phyloP scores from a whole-genome alignment of 495 filamentous ascomycete genomes.

The Friedmanniomyces simplex region DNA sequence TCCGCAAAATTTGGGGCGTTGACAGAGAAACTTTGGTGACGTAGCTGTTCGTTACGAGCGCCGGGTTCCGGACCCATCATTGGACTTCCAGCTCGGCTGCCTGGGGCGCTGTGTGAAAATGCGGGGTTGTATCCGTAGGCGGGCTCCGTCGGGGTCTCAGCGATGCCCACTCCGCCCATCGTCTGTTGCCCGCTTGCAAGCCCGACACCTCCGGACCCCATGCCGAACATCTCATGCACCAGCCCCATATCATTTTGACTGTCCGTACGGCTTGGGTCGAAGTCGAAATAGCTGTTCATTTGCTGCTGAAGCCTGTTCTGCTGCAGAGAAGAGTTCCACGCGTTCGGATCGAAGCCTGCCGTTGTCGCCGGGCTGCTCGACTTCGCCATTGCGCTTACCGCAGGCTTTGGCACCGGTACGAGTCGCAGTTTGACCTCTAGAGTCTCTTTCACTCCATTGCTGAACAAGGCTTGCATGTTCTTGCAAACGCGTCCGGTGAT shows the following conservation, averaged over 20 bases:
- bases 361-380: slow-evolving; percentile 51
- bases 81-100: slow-evolving; percentile 33
- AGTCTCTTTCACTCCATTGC: slow-evolving; percentile 74
- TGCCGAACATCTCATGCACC: slow-evolving; percentile 15
- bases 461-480: slow-evolving; percentile 73
- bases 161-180: slow-evolving; percentile 10
- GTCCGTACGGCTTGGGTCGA: neutral
- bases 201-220: slow-evolving; percentile 5
- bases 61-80: slow-evolving; percentile 32
- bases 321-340: slow-evolving; percentile 42
- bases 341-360: slow-evolving; percentile 55
- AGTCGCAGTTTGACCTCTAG: slow-evolving; percentile 89
- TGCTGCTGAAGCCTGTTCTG: slow-evolving; percentile 8
- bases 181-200: slow-evolving; percentile 6
- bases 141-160: slow-evolving; percentile 20
- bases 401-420: slow-evolving; percentile 64
- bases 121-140: slow-evolving; percentile 18
- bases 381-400: slow-evolving; percentile 58
- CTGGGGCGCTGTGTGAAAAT: slow-evolving; percentile 24
- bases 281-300: slow-evolving; percentile 12
- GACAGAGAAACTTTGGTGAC: slow-evolving; percentile 20
- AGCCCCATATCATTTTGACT: slow-evolving; percentile 4
- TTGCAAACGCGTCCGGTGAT: slow-evolving; percentile 85
- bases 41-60: slow-evolving; percentile 13
- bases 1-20: slow-evolving; percentile 11